Evolutionary conservation across 169 alveolate species (phyloP).

Genomic region (Babesia divergens): DNA sequence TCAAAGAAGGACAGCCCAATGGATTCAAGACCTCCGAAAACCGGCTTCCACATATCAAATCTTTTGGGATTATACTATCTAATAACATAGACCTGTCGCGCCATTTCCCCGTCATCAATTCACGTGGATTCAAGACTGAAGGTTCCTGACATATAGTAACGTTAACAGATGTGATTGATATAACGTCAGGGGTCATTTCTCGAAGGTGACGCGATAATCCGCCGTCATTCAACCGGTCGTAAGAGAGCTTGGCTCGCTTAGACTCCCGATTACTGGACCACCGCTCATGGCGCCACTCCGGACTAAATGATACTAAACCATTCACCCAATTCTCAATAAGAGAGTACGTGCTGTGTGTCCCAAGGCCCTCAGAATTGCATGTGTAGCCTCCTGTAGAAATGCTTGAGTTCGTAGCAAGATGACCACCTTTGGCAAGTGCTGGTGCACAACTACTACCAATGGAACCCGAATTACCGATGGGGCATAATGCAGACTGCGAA

Average conservation of each 20-base stretch:
- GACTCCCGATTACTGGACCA: background rate
- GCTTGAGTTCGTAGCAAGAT: too few species aligned
- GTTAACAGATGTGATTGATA: slow-evolving; percentile 6
- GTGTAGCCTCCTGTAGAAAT: background rate
- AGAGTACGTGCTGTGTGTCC: slow-evolving; percentile 9
- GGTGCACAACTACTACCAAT: background rate
- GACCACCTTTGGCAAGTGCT: background rate
- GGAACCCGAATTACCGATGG: too few species aligned
- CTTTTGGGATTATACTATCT: background rate
- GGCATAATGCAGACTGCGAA: too few species aligned
- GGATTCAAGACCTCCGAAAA: slow-evolving; percentile 43
- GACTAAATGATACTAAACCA: slow-evolving; percentile 16
- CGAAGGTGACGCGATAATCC: slow-evolving; percentile 54
- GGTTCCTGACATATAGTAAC: slow-evolving; percentile 9
- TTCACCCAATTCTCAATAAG: slow-evolving; percentile 20
- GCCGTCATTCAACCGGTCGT: slow-evolving; percentile 40
- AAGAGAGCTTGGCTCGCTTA: background rate
- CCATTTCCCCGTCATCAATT: too few species aligned
- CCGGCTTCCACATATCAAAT: slow-evolving; percentile 27
- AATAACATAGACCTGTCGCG: background rate
- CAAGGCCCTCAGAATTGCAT: slow-evolving; percentile 7
- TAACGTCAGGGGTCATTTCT: slow-evolving; percentile 1
- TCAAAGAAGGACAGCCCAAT: background rate
- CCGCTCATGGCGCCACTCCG: slow-evolving; percentile 17
- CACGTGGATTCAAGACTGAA: too few species aligned